These are phyloP conservation scores for Entomortierella chlamydospora DNA, from an alignment of 192 early-diverging fungal species.

Conservation along the genomic window DNA sequence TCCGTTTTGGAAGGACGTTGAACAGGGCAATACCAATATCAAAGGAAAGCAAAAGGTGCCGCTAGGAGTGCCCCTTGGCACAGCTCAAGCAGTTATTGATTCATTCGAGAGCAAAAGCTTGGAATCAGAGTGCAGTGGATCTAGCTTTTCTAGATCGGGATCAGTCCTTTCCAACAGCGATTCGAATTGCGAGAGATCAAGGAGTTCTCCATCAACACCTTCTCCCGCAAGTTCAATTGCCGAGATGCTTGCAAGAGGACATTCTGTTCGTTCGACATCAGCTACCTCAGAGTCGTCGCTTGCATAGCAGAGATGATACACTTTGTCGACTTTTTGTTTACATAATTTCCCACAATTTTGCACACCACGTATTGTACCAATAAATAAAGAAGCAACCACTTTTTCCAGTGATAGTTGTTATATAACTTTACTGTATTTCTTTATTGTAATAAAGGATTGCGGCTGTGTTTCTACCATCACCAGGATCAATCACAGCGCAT, in stretches of 20 bases:
- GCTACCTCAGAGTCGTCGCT: not conserved
- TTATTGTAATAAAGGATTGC: too few relatives aligned
- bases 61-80: conserved; percentile 14
- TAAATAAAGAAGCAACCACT: too few relatives aligned
- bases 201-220: not conserved
- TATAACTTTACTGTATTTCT: too few relatives aligned
- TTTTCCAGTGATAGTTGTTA: too few relatives aligned
- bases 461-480: too few relatives aligned
- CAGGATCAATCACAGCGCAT: too few relatives aligned
- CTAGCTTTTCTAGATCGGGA: conserved; percentile 5
- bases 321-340: not conserved
- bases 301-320: not conserved
- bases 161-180: conserved; percentile 7
- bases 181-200: not conserved
- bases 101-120: conserved; percentile 20
- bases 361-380: too few relatives aligned
- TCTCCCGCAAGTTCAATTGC: conserved; percentile 7
- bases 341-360: not conserved
- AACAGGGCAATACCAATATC: conserved; percentile 21
- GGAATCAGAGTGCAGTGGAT: not conserved
- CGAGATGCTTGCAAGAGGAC: conserved; percentile 12
- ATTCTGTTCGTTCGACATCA: conserved; percentile 6
- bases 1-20: conserved; percentile 46
- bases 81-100: conserved; percentile 24
- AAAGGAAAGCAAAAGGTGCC: conserved; percentile 36